Evolutionary conservation across 768 basidiomycete genomes (phyloP).

Genomic region (Lactarius evosmus): DNA sequence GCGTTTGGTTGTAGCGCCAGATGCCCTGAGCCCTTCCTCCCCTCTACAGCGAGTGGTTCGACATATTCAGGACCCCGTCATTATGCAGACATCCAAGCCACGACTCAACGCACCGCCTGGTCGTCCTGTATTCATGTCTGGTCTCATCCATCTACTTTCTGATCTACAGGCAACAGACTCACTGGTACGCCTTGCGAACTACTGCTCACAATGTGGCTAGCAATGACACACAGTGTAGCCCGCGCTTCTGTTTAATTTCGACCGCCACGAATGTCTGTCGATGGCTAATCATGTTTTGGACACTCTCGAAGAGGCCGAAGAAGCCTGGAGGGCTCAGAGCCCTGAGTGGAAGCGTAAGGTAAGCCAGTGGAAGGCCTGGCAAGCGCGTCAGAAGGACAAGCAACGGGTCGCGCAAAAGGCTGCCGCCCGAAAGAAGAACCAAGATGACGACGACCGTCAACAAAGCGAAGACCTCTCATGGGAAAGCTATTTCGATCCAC

Average conservation of each 20-base stretch:
- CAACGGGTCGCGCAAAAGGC: conserved; percentile 43
- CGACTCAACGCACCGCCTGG: conserved; percentile 38
- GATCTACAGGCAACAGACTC: conserved; percentile 55
- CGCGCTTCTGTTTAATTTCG: conserved; percentile 66
- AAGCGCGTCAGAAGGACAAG: conserved; percentile 45
- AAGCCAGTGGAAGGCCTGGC: conserved; percentile 50
- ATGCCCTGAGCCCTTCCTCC: conserved; percentile 36
- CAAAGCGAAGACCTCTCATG: conserved; percentile 36
- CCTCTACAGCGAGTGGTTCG: conserved; percentile 41
- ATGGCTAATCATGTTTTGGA: conserved; percentile 42
- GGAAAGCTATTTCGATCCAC: conserved; percentile 56
- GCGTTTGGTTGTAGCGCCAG: conserved; percentile 38
- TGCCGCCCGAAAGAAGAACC: conserved; percentile 40
- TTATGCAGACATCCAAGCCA: conserved; percentile 29
- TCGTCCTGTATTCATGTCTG: conserved; percentile 36
- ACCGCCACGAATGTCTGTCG: conserved; percentile 55
- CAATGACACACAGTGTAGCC: conserved; percentile 40
- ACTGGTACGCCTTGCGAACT: conserved; percentile 43
- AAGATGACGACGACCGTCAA: conserved; percentile 30
- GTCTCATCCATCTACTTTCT: conserved; percentile 51
- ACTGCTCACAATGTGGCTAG: not conserved
- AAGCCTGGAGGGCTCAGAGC: conserved; percentile 45
- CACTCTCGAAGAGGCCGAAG: conserved; percentile 44
- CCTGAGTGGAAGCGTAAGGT: conserved; percentile 51
- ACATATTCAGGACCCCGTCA: conserved; percentile 41